phyloP scores from a whole-genome alignment of 345 rosid genomes.

The Erucastrum elatum region DNA sequence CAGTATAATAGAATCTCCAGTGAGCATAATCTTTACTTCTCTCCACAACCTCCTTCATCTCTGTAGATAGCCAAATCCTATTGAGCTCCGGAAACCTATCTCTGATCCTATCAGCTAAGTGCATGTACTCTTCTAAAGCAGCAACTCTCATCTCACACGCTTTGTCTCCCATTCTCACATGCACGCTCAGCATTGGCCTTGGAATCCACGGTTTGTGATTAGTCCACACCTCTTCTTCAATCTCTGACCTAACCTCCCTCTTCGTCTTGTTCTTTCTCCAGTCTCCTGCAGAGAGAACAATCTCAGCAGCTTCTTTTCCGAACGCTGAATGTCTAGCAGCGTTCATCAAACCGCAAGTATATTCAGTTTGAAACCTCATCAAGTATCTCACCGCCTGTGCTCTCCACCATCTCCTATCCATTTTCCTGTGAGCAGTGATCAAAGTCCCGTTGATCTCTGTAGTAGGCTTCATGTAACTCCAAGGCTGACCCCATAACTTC shows the following conservation, averaged over 20 bases:
- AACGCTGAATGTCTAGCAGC: conserved; percentile 77
- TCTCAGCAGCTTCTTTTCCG: conserved; percentile 74
- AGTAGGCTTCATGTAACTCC: conserved; percentile 87
- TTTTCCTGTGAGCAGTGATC: conserved; percentile 65
- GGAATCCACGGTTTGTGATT: conserved; percentile 84
- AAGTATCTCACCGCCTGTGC: conserved; percentile 89
- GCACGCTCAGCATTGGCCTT: conserved; percentile 87
- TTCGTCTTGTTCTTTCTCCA: conserved; percentile 55
- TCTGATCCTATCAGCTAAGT: conserved; percentile 60
- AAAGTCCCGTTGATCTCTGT: conserved; percentile 89
- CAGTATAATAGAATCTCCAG: conserved; percentile 83
- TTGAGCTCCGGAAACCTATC: conserved; percentile 65
- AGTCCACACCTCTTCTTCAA: conserved; percentile 79
- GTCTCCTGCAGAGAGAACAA: conserved; percentile 51
- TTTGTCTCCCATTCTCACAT: conserved; percentile 99
- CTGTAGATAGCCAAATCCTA: conserved; percentile 86
- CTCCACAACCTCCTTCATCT: conserved; percentile 87
- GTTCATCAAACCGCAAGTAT: conserved; percentile 80
- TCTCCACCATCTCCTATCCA: conserved; percentile 98
- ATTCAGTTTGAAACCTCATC: conserved; percentile 81
- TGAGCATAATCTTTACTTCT: conserved; percentile 47
- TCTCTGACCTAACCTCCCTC: conserved; percentile 47
- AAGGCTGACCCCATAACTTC: conserved; percentile 86
- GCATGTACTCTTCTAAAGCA: conserved; percentile 67
- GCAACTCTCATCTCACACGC: conserved; percentile 92